Percentiles rank a stretch among this genome's conserved stretches.
These are phyloP conservation scores for Periconia macrospinosa DNA, from an alignment of 2,329 filamentous ascomycete species.

Conservation along the genomic window DNA sequence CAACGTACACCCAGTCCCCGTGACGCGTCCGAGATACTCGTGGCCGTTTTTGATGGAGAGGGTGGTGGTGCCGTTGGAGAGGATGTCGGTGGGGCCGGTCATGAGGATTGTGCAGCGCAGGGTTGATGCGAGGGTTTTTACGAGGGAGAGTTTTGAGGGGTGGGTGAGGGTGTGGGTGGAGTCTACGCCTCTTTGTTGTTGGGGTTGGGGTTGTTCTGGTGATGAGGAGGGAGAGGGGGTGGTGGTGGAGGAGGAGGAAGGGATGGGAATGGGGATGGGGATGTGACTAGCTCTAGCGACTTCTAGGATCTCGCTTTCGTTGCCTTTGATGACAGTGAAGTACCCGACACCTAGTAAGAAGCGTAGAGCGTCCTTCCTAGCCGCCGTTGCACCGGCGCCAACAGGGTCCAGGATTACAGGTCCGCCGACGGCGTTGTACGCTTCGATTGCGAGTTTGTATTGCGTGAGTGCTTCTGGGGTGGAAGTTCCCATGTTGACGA, in stretches of 20 bases:
- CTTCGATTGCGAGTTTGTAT: conserved; percentile 72
- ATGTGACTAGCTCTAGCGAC: conserved; percentile 58
- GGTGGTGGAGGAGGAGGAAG: too few relatives aligned
- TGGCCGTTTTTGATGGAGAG: conserved; percentile 77
- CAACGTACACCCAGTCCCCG: conserved; percentile 78
- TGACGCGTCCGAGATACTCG: conserved; percentile 68
- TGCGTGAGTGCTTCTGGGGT: conserved; percentile 73
- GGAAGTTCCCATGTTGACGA: conserved; percentile 94
- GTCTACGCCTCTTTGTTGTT: conserved; percentile 82
- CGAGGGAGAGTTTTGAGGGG: conserved; percentile 62
- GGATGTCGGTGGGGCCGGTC: conserved; percentile 76
- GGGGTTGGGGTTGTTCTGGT: background rate
- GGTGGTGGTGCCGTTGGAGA: conserved; percentile 73
- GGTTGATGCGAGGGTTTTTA: conserved; percentile 65
- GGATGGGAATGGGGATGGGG: too few relatives aligned
- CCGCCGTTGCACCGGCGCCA: conserved; percentile 78
- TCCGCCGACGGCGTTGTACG: conserved; percentile 76
- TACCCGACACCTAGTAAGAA: conserved; percentile 72
- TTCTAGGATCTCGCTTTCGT: conserved; percentile 82
- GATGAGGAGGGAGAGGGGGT: conserved; percentile 32
- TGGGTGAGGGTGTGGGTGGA: conserved; percentile 60
- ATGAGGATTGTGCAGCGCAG: conserved; percentile 76
- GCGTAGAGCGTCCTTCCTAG: conserved; percentile 72
- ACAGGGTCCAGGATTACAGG: conserved; percentile 89
- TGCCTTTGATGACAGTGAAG: conserved; percentile 90